These are phyloP conservation scores for Venturia nashicola DNA, from an alignment of 2,329 filamentous ascomycete species.

Conservation along the genomic window DNA sequence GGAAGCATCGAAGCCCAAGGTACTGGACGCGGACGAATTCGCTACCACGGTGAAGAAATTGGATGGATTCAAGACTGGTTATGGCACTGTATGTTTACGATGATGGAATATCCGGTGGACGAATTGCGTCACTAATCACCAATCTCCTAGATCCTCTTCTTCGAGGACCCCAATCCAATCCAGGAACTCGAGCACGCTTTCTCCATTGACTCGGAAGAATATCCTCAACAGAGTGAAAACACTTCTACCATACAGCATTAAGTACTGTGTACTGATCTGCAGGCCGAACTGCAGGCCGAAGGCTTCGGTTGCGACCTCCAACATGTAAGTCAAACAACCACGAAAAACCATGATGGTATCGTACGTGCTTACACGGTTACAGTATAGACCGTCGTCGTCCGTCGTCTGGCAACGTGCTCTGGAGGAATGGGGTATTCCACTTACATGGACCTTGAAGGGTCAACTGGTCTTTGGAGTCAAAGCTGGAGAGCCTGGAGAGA, in stretches of 20 bases:
- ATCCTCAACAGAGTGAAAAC: slow-evolving; percentile 66
- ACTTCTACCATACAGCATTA: slow-evolving; percentile 74
- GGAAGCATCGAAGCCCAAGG: slow-evolving; percentile 53
- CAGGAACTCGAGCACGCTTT: slow-evolving; percentile 55
- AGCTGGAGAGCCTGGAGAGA: slow-evolving; percentile 45
- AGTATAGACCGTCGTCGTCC: slow-evolving; percentile 79
- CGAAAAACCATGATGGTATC: too few species aligned
- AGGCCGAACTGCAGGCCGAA: slow-evolving; percentile 68
- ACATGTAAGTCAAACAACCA: slow-evolving; percentile 36
- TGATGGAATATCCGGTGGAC: too few species aligned
- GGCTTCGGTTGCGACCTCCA: slow-evolving; percentile 82
- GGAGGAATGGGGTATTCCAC: slow-evolving; percentile 56
- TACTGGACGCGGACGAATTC: slow-evolving; percentile 52
- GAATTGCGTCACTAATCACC: not conserved
- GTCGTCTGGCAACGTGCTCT: slow-evolving; percentile 63
- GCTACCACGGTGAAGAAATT: slow-evolving; percentile 39
- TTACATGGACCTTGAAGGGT: slow-evolving; percentile 63
- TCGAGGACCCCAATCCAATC: slow-evolving; percentile 61
- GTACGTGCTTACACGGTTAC: too few species aligned
- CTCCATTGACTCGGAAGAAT: slow-evolving; percentile 64
- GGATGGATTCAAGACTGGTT: slow-evolving; percentile 53
- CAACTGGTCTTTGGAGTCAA: slow-evolving; percentile 75
- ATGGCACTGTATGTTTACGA: slow-evolving; percentile 54
- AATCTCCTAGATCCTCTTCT: slow-evolving; percentile 58
- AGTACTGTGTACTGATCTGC: slow-evolving; percentile 68